Evolutionary conservation across 2,329 filamentous ascomycete species (phyloP), one percentile per base, ranked within the genome.

Genomic region (Tolypocladium ovalisporum): DNA sequence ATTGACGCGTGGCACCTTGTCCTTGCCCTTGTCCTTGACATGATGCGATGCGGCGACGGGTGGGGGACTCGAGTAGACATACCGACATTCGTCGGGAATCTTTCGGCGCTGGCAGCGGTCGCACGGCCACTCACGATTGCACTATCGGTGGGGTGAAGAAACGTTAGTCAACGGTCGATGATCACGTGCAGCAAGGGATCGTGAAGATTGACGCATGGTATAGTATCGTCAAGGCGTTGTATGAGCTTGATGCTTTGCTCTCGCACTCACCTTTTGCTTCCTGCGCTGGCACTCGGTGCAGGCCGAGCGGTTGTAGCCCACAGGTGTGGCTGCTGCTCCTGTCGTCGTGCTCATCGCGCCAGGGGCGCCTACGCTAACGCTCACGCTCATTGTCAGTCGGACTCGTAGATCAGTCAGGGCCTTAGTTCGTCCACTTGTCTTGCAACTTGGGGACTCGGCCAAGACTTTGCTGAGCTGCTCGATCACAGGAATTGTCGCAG

Each of bases 281-380:
- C 71, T 65, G 42, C 71, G 69, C 61, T 73, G 69, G 54, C 71
- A 78, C 63, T 77, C 75, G 37, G 71, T 73, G 65, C 75, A 78
- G 55, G 75, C 73, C 19, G 68, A 65, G 55, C 68, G 67, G 58
- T 67, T 63, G 56, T 65, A 62, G 15, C 59, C 60, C 29, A 57
- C 42, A 2, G 44, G 44, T 19, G 57, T 27, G 8, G 32, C 5
- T 4, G 29, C 37, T 1, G 52, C 39, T 3, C 52, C 32, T 44
- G 54, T 24, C 19, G 39, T 32, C 15, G 49, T 36, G 35, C 35
- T 19, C 37, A 34, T 29, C 40, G 22, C 17, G 12, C 34, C 13
- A 15, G 42, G 32, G 12, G 32, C 22, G 19, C 22, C 34, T 19
- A 22, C 35, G 32, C 19, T 35, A 24, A 24, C 15, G 34, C 19